These are phyloP conservation scores for Parasitella parasitica DNA, from an alignment of 371 early-diverging fungal genomes.

Conservation along the genomic window DNA sequence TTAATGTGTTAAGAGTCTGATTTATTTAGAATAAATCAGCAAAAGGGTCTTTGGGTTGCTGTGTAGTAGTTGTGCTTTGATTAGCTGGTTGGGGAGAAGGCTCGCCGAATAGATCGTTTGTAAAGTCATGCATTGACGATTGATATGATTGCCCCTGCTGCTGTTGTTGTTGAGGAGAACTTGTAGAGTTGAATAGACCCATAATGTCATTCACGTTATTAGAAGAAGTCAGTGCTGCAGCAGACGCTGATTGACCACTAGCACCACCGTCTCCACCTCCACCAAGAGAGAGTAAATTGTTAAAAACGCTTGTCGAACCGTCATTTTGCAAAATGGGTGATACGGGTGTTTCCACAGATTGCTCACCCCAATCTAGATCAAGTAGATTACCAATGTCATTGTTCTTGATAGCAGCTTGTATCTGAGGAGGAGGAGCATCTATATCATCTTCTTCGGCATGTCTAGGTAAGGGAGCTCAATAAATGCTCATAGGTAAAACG, in stretches of 20 bases:
- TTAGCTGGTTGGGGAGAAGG: neutral
- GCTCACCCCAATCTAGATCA: slow-evolving; percentile 54
- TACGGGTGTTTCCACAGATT: slow-evolving; percentile 18
- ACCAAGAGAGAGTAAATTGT: slow-evolving; percentile 38
- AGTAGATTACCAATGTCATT: slow-evolving; percentile 56
- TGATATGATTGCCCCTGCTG: slow-evolving; percentile 10
- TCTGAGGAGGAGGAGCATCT: slow-evolving; percentile 50
- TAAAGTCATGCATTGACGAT: slow-evolving; percentile 6
- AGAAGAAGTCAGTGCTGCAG: neutral
- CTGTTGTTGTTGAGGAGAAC: slow-evolving; percentile 3
- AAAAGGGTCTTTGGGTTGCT: slow-evolving; percentile 30
- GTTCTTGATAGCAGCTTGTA: slow-evolving; percentile 57
- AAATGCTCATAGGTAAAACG: neutral
- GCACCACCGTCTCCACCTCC: neutral
- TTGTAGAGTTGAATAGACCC: slow-evolving; percentile 30
- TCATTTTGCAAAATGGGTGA: slow-evolving; percentile 30
- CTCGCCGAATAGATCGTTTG: slow-evolving; percentile 22
- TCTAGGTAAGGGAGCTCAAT: slow-evolving; percentile 18
- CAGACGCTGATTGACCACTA: neutral
- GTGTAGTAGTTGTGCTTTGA: neutral
- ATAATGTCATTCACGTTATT: slow-evolving; percentile 38
- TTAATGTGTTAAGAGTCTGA: too few species aligned
- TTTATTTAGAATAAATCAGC: slow-evolving; percentile 30
- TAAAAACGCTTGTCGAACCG: neutral
- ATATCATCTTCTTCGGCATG: slow-evolving; percentile 55